A percentile compares a stretch with the other conserved stretches of the same genome.
These are phyloP conservation scores for Elongisporangium anandrum DNA, from an alignment of 352 stramenopile species.

Conservation along the genomic window DNA sequence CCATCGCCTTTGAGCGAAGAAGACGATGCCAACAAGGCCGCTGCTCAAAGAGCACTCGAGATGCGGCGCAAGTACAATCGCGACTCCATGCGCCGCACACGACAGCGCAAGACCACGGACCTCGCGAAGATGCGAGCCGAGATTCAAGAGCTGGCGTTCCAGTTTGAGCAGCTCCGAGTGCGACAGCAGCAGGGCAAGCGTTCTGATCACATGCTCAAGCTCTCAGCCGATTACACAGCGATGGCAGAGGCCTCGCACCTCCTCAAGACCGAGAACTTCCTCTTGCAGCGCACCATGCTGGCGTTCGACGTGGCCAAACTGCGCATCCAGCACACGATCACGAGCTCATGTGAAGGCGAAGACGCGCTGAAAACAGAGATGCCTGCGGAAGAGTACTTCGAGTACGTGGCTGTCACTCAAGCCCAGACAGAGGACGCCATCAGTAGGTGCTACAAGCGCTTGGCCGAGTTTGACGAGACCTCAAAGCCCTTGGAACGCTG, in stretches of 20 bases:
- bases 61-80: constrained; percentile 47
- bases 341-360: not conserved
- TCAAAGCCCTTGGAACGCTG: constrained; percentile 21
- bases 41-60: constrained; percentile 13
- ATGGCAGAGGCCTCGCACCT: constrained; percentile 26
- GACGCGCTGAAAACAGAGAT: not conserved
- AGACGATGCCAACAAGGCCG: not conserved
- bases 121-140: constrained; percentile 40
- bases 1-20: not conserved
- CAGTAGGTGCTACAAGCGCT: constrained; percentile 29
- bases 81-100: constrained; percentile 47
- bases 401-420: constrained; percentile 50
- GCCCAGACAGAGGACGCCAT: constrained; percentile 26
- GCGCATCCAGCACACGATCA: not conserved
- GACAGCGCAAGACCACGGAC: constrained; percentile 34
- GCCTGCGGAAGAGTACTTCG: constrained; percentile 15
- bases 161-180: constrained; percentile 27
- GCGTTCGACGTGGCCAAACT: constrained; percentile 1
- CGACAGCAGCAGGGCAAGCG: constrained; percentile 2
- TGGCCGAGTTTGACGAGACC: constrained; percentile 41
- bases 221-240: constrained; percentile 20
- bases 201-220: not conserved
- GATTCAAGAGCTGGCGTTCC: constrained; percentile 34
- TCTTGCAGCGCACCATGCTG: constrained; percentile 28
- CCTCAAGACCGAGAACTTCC: constrained; percentile 33